Evolutionary conservation across 2,329 filamentous ascomycete genomes (phyloP).

Genomic region (Alternaria sp.): DNA sequence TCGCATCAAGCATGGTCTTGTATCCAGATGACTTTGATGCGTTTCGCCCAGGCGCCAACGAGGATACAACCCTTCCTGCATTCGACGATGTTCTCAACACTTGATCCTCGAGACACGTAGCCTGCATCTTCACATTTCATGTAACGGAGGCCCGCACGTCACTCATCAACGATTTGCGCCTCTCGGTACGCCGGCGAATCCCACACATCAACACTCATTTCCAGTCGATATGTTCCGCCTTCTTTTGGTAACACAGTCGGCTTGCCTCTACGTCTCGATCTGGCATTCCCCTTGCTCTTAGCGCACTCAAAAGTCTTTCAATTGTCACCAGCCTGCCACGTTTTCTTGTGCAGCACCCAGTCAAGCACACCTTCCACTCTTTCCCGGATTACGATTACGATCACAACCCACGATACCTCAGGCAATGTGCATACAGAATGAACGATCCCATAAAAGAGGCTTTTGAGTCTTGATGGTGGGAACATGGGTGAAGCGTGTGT

Average conservation of each 20-base stretch:
- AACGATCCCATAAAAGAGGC: background rate
- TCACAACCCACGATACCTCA: background rate
- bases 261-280: background rate
- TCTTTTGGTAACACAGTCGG: background rate
- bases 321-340: background rate
- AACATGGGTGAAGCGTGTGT: background rate
- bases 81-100: background rate
- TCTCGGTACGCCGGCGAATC: background rate
- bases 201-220: background rate
- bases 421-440: background rate
- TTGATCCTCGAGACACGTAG: background rate
- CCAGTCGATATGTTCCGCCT: background rate
- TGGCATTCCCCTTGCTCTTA: background rate
- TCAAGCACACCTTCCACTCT: background rate
- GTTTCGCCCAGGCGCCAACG: conserved; percentile 27
- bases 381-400: background rate
- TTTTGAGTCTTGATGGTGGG: background rate
- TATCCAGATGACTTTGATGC: conserved; percentile 1
- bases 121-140: background rate
- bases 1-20: background rate
- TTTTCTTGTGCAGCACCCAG: background rate
- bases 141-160: background rate
- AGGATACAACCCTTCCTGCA: conserved; percentile 25
- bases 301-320: background rate
- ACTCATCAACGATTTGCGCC: background rate